A percentile compares a stretch with the other conserved stretches of the same genome.
Conservation (phyloP, 2,329 filamentous ascomycete genomes). For the Colletotrichum eleusines region DNA sequence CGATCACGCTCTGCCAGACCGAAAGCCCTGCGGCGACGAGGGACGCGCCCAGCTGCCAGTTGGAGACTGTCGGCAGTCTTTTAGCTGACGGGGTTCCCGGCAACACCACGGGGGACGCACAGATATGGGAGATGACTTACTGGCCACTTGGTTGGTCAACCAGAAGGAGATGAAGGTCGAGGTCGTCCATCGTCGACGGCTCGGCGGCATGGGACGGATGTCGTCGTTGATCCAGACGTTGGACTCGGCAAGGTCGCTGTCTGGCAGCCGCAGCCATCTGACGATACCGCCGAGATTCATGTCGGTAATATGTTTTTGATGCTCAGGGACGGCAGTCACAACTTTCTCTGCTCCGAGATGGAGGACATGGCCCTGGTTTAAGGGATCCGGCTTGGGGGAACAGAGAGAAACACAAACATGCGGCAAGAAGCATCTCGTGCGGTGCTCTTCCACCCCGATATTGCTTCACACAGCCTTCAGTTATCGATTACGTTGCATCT, state of each 20-base stretch:
- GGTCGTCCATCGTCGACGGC: slow-evolving; percentile 36
- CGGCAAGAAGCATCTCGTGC: too few species aligned
- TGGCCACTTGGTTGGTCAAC: slow-evolving; percentile 39
- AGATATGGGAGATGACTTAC: background rate
- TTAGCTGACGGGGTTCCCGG: background rate
- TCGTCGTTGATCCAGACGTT: slow-evolving; percentile 43
- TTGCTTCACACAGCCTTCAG: too few species aligned
- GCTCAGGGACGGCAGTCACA: background rate
- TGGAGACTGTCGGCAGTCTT: slow-evolving; percentile 14
- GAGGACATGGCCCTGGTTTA: slow-evolving; percentile 18
- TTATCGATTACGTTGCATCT: slow-evolving; percentile 29
- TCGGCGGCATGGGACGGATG: slow-evolving; percentile 39
- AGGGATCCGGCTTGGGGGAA: background rate
- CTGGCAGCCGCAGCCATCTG: slow-evolving; percentile 31
- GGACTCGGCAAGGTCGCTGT: slow-evolving; percentile 31
- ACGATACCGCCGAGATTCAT: slow-evolving; percentile 14
- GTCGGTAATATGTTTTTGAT: background rate
- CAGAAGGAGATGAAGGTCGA: slow-evolving; percentile 40
- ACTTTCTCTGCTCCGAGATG: rapidly evolving
- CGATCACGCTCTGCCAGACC: slow-evolving; percentile 37
- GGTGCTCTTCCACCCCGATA: background rate
- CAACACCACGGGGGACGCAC: background rate
- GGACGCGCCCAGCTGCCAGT: slow-evolving; percentile 36
- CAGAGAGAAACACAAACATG: background rate
- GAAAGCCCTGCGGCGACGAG: slow-evolving; percentile 30